Conservation (phyloP, 192 early-diverging fungal species). For the Umbelopsis vinacea region DNA sequence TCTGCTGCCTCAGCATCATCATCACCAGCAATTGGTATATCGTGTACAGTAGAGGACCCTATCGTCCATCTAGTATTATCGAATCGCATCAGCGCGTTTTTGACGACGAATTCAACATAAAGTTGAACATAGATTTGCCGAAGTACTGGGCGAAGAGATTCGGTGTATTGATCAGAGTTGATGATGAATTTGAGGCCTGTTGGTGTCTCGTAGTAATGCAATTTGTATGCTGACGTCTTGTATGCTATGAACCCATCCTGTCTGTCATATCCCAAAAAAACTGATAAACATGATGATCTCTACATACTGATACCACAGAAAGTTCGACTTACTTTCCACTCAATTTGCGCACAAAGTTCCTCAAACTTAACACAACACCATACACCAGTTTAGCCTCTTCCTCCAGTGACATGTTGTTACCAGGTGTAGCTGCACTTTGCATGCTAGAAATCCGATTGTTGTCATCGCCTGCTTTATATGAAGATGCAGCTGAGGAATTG, state of each 20-base stretch:
- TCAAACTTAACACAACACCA: conserved; percentile 89
- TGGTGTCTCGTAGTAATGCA: conserved; percentile 91
- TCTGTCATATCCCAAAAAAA: conserved; percentile 25
- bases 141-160: conserved; percentile 70
- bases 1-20: background rate
- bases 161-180: conserved; percentile 74
- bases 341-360: conserved; percentile 88
- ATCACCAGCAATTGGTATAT: conserved; percentile 6
- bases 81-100: conserved; percentile 78
- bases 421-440: conserved; percentile 44
- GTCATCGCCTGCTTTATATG: conserved; percentile 15
- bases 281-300: background rate
- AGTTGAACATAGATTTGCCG: conserved; percentile 83
- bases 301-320: background rate
- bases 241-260: conserved; percentile 76
- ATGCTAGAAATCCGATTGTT: conserved; percentile 1
- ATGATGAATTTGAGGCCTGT: conserved; percentile 89
- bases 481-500: conserved; percentile 32
- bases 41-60: background rate
- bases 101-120: conserved; percentile 93
- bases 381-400: conserved; percentile 97
- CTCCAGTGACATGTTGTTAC: conserved; percentile 62
- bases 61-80: conserved; percentile 56
- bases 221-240: conserved; percentile 81
- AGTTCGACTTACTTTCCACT: conserved; percentile 50